Conservation (phyloP, 352 stramenopile genomes). For the Pythium folliculosum region DNA sequence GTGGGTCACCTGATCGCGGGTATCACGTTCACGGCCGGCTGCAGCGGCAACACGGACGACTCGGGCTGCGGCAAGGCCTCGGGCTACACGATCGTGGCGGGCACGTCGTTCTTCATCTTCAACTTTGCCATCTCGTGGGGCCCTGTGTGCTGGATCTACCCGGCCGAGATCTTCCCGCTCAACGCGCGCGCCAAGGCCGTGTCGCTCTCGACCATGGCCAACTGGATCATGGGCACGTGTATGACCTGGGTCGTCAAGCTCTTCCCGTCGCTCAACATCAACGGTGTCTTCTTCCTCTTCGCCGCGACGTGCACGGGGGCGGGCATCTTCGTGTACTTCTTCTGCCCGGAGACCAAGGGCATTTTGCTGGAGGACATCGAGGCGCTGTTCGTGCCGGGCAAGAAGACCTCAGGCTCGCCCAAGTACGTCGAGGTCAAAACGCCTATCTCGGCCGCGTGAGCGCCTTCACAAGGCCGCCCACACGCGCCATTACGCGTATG, state of each 20-base stretch:
- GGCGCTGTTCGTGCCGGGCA: slow-evolving; percentile 25
- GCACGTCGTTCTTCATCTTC: slow-evolving; percentile 43
- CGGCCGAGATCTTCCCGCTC: slow-evolving; percentile 59
- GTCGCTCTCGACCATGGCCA: slow-evolving; percentile 32
- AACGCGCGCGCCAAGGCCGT: slow-evolving; percentile 45
- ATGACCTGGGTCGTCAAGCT: slow-evolving; percentile 50
- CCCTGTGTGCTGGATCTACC: slow-evolving; percentile 59
- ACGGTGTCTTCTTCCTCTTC: slow-evolving; percentile 63
- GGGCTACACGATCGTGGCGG: slow-evolving; percentile 42
- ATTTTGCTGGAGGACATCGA: slow-evolving; percentile 49
- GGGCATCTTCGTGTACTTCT: slow-evolving; percentile 37
- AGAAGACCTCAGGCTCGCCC: not conserved
- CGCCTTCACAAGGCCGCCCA: too few species aligned
- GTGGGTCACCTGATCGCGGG: slow-evolving; percentile 39
- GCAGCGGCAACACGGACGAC: slow-evolving; percentile 32
- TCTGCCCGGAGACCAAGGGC: slow-evolving; percentile 46
- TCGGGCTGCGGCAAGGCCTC: slow-evolving; percentile 23
- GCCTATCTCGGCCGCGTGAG: too few species aligned
- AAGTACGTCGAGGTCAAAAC: slow-evolving; percentile 6
- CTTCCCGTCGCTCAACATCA: slow-evolving; percentile 47
- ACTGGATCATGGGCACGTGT: slow-evolving; percentile 31
- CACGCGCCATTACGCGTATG: too few species aligned
- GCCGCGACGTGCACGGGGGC: slow-evolving; percentile 34
- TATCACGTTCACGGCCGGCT: slow-evolving; percentile 40
- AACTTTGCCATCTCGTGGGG: slow-evolving; percentile 61